phyloP scores from a whole-genome alignment of 2,329 filamentous ascomycete species.

The Penicillium janthinellum region DNA sequence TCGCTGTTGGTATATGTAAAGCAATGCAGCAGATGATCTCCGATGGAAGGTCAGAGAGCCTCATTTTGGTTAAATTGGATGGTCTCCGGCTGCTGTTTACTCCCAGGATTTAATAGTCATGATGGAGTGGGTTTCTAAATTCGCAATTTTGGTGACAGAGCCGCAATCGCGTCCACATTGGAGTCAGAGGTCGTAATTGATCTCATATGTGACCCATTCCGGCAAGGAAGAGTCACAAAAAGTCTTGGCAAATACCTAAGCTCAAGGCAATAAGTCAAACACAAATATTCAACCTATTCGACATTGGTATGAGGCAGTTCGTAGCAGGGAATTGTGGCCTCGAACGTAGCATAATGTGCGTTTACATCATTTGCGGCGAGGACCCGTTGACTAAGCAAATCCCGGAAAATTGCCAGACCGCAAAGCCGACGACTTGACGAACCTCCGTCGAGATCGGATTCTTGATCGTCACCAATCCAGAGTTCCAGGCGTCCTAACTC shows the following conservation, averaged over 20 bases:
- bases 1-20: constrained; percentile 48
- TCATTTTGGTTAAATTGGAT: constrained; percentile 12
- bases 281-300: background rate
- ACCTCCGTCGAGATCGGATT: constrained; percentile 14
- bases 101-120: background rate
- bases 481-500: constrained; percentile 1
- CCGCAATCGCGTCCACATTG: background rate
- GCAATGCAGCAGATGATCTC: constrained; percentile 49
- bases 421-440: constrained; percentile 8
- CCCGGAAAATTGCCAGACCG: constrained; percentile 25
- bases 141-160: background rate
- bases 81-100: background rate
- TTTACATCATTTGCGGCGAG: constrained; percentile 9
- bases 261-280: background rate
- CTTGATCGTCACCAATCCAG: constrained; percentile 3
- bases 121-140: background rate
- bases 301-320: background rate
- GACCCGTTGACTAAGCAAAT: constrained; percentile 23
- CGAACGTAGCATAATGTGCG: background rate
- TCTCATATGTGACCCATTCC: background rate
- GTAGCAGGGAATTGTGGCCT: background rate
- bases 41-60: constrained; percentile 42
- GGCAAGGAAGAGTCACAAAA: background rate
- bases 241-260: background rate
- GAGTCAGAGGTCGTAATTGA: background rate